Evolutionary conservation across 768 basidiomycete species (phyloP).

Genomic region (Lactifluus hygrophoroides): DNA sequence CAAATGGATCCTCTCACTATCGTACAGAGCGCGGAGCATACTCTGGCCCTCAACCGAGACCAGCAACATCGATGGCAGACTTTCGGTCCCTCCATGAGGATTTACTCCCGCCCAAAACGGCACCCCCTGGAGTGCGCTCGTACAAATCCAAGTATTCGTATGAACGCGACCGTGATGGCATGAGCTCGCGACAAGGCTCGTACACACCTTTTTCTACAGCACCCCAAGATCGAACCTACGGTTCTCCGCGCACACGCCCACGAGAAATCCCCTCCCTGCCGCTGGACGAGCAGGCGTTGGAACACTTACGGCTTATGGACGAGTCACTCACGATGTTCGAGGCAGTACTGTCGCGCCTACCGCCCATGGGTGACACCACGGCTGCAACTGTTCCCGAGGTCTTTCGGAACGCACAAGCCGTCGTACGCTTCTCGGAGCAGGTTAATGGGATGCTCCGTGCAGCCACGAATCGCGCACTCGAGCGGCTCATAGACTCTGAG

Average conservation of each 20-base stretch:
- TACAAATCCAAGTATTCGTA: slow-evolving; percentile 37
- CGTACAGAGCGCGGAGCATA: slow-evolving; percentile 11
- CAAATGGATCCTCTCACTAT: slow-evolving; percentile 6
- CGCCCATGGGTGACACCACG: slow-evolving; percentile 33
- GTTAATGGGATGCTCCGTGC: slow-evolving; percentile 53
- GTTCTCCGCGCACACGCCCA: slow-evolving; percentile 17
- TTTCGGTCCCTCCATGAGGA: slow-evolving; percentile 21
- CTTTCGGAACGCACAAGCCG: slow-evolving; percentile 48
- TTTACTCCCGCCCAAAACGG: slow-evolving; percentile 29
- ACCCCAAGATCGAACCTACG: slow-evolving; percentile 19
- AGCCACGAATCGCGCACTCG: slow-evolving; percentile 51
- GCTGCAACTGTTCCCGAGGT: slow-evolving; percentile 44
- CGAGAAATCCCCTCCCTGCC: slow-evolving; percentile 1
- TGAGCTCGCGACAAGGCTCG: slow-evolving; percentile 1
- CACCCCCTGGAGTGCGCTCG: slow-evolving; percentile 32
- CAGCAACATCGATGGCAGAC: slow-evolving; percentile 31
- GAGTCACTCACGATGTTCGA: slow-evolving; percentile 68
- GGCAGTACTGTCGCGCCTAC: slow-evolving; percentile 48
- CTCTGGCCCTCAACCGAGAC: slow-evolving; percentile 19
- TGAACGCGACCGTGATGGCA: slow-evolving; percentile 22
- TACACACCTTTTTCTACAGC: slow-evolving; percentile 13
- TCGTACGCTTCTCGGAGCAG: slow-evolving; percentile 58
- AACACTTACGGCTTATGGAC: slow-evolving; percentile 63
- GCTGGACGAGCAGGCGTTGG: slow-evolving; percentile 26
- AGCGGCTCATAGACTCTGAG: slow-evolving; percentile 69